Conservation (phyloP, 1,139 yeast genomes). For the Lodderomyces theae region DNA sequence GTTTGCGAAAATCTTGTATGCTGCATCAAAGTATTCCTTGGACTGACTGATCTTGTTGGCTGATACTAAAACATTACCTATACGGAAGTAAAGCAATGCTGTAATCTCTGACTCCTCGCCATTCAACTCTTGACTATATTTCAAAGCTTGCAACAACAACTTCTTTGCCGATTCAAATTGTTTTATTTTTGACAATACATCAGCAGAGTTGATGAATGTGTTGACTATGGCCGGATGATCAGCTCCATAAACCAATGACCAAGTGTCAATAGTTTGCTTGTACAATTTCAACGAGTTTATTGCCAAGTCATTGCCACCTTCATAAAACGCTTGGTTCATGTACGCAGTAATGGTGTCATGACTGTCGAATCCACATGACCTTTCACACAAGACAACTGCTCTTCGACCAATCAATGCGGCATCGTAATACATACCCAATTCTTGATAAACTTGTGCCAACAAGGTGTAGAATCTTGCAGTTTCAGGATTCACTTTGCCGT, state of each 20-base stretch:
- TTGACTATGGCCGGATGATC: constrained; percentile 71
- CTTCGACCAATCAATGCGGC: constrained; percentile 72
- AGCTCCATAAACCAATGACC: constrained; percentile 53
- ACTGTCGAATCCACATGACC: constrained; percentile 78
- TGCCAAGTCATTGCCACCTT: constrained; percentile 57
- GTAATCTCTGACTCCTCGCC: constrained; percentile 60
- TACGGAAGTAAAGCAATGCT: constrained; percentile 60
- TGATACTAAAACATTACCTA: constrained; percentile 61
- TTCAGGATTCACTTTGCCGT: constrained; percentile 77
- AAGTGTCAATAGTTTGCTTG: constrained; percentile 56
- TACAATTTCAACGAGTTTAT: constrained; percentile 63
- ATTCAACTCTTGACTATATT: constrained; percentile 41
- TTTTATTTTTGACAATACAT: constrained; percentile 55
- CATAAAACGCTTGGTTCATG: constrained; percentile 73
- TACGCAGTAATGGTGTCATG: constrained; percentile 71
- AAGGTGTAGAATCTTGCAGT: constrained; percentile 69
- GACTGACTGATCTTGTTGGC: constrained; percentile 55
- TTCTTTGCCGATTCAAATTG: constrained; percentile 30
- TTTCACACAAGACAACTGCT: constrained; percentile 72
- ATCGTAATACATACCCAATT: constrained; percentile 52
- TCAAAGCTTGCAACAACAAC: constrained; percentile 50
- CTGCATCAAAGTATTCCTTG: constrained; percentile 46
- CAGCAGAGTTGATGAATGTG: constrained; percentile 63
- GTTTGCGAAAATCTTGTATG: constrained; percentile 54
- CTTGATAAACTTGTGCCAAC: constrained; percentile 66